Conservation (phyloP, 495 filamentous ascomycete genomes). For the Penicillium antarcticum region DNA sequence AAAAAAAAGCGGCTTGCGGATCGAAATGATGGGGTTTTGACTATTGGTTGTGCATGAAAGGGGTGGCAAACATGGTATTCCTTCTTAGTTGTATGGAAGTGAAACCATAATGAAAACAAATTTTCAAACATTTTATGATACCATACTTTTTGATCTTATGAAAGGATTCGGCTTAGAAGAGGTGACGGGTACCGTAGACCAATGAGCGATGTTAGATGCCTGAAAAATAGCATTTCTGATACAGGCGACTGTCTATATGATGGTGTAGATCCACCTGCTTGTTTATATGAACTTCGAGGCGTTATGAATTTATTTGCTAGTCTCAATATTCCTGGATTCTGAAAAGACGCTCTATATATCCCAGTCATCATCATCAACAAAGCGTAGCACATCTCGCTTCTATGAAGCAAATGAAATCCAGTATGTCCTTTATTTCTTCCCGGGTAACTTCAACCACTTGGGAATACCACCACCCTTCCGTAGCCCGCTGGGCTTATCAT, state of each 20-base stretch:
- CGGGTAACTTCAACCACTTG: conserved; percentile 68
- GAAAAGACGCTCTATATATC: background rate
- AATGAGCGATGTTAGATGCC: too few species aligned
- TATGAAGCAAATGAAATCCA: background rate
- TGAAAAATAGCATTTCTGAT: too few species aligned
- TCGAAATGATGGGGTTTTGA: conserved; percentile 28
- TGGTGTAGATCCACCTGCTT: too few species aligned
- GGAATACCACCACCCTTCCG: conserved; percentile 49
- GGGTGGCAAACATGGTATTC: conserved; percentile 33
- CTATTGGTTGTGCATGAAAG: conserved; percentile 24
- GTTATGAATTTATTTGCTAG: background rate
- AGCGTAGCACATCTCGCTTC: conserved; percentile 7
- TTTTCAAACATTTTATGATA: conserved; percentile 18
- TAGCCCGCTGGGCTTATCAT: conserved; percentile 40
- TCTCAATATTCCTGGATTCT: background rate
- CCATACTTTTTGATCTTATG: background rate
- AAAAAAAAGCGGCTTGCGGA: conserved; percentile 25
- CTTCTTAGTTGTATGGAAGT: conserved; percentile 22
- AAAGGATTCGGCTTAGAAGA: background rate
- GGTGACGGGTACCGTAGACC: too few species aligned
- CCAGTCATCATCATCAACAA: conserved; percentile 2
- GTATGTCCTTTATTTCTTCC: conserved; percentile 44
- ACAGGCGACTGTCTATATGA: too few species aligned
- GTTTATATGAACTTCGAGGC: background rate
- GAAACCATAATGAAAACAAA: conserved; percentile 36